Evolutionary conservation across 2,329 filamentous ascomycete species (phyloP).

Genomic region (Hypoxylon sp.): DNA sequence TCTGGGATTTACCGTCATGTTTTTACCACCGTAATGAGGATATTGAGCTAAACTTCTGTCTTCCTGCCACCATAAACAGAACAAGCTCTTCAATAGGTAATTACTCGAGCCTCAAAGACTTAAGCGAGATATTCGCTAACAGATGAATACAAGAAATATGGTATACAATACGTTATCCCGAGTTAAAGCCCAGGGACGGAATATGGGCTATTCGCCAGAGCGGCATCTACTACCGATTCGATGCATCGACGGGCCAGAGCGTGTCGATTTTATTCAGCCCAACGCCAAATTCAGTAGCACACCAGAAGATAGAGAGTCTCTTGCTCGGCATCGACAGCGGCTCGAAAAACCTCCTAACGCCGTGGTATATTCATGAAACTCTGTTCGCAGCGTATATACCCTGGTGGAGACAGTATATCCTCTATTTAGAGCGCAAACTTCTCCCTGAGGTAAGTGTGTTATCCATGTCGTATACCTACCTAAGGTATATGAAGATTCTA

Average conservation of each 20-base stretch:
- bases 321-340: slow-evolving; percentile 18
- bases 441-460: slow-evolving; percentile 47
- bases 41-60: slow-evolving; percentile 49
- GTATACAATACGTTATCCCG: slow-evolving; percentile 53
- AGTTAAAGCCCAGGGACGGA: slow-evolving; percentile 47
- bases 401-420: slow-evolving; percentile 50
- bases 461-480: neutral
- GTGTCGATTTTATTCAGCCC: slow-evolving; percentile 50
- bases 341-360: neutral
- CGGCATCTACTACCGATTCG: slow-evolving; percentile 50
- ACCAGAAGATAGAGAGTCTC: slow-evolving; percentile 35
- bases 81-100: slow-evolving; percentile 45
- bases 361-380: slow-evolving; percentile 46
- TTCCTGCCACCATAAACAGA: slow-evolving; percentile 47
- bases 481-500: neutral
- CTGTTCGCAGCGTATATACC: slow-evolving; percentile 49
- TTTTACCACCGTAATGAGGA: slow-evolving; percentile 51
- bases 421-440: slow-evolving; percentile 45
- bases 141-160: slow-evolving; percentile 42
- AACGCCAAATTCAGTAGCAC: slow-evolving; percentile 47
- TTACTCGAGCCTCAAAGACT: neutral
- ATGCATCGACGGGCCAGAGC: slow-evolving; percentile 44
- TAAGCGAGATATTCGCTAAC: slow-evolving; percentile 9
- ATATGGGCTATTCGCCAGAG: slow-evolving; percentile 53
- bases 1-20: slow-evolving; percentile 51